Evolutionary conservation across 164 flowering plant species (phyloP).

Genomic region (Houttuynia cordata): DNA sequence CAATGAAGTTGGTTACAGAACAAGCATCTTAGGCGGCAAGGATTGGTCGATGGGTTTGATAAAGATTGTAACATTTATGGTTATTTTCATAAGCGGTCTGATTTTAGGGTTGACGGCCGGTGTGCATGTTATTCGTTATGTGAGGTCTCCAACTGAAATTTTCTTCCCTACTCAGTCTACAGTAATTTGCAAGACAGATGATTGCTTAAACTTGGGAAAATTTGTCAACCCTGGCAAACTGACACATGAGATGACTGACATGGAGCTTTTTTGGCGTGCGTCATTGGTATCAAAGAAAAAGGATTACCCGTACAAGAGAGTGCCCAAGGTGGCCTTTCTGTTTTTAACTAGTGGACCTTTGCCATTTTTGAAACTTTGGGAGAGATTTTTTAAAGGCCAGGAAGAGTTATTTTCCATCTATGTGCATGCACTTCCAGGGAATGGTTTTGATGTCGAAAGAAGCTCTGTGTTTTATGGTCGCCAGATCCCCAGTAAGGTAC

Average conservation of each 20-base stretch:
- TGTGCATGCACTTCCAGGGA: constrained; percentile 32
- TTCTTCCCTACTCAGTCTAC: constrained; percentile 10
- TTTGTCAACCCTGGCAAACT: constrained; percentile 13
- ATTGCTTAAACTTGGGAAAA: constrained; percentile 10
- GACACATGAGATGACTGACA: constrained; percentile 22
- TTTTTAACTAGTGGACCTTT: constrained; percentile 29
- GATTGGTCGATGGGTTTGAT: constrained; percentile 15
- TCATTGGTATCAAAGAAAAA: constrained; percentile 22
- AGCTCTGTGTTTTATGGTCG: constrained; percentile 35
- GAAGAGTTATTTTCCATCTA: constrained; percentile 31
- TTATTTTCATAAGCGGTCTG: constrained; percentile 21
- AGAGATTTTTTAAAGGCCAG: constrained; percentile 32
- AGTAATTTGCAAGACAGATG: constrained; percentile 4
- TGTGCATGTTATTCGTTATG: constrained; percentile 12
- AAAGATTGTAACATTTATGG: constrained; percentile 16
- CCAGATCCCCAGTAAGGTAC: constrained; percentile 46
- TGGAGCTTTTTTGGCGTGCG: constrained; percentile 28
- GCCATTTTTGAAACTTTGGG: constrained; percentile 37
- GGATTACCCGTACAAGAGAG: constrained; percentile 20
- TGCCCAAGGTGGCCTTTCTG: constrained; percentile 29
- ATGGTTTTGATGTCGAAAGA: constrained; percentile 18
- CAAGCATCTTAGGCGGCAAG: constrained; percentile 5
- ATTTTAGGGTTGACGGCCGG: constrained; percentile 23
- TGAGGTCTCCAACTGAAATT: constrained; percentile 10
- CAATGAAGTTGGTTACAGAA: constrained; percentile 12